Evolutionary conservation across 345 rosid species (phyloP).

Genomic region (Physaria fendleri): DNA sequence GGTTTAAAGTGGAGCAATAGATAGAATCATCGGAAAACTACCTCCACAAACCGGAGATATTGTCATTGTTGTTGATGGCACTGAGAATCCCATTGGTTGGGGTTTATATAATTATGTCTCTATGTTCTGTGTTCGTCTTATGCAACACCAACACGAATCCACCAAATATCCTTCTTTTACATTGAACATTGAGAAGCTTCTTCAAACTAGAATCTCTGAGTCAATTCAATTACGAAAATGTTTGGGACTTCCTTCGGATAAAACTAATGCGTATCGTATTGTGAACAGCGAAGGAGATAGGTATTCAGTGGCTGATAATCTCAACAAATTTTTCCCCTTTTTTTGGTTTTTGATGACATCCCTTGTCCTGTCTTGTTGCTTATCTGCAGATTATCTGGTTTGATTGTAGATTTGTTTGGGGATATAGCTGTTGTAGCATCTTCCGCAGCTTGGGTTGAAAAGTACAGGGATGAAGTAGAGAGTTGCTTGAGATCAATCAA

Average conservation of each 20-base stretch:
- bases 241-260: constrained; percentile 64
- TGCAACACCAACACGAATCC: constrained; percentile 93
- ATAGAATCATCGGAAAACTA: constrained; percentile 76
- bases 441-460: constrained; percentile 97
- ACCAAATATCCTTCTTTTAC: constrained; percentile 72
- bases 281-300: constrained; percentile 91
- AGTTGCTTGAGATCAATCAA: constrained; percentile 46
- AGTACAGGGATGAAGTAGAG: constrained; percentile 57
- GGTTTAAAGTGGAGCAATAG: constrained; percentile 90
- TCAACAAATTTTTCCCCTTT: background rate
- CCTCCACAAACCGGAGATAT: constrained; percentile 82
- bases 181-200: constrained; percentile 68
- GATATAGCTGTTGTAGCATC: constrained; percentile 90
- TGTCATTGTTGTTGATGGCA: constrained; percentile 81
- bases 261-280: constrained; percentile 77
- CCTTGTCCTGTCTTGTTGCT: background rate
- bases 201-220: constrained; percentile 58
- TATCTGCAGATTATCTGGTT: constrained; percentile 67
- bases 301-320: constrained; percentile 23
- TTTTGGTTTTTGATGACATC: background rate
- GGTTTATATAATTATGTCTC: constrained; percentile 79
- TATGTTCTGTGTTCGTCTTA: constrained; percentile 82
- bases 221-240: constrained; percentile 52
- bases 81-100: constrained; percentile 79
- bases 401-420: constrained; percentile 82